phyloP scores from a whole-genome alignment of 306 rosid genomes.

The Cicer judaicum region DNA sequence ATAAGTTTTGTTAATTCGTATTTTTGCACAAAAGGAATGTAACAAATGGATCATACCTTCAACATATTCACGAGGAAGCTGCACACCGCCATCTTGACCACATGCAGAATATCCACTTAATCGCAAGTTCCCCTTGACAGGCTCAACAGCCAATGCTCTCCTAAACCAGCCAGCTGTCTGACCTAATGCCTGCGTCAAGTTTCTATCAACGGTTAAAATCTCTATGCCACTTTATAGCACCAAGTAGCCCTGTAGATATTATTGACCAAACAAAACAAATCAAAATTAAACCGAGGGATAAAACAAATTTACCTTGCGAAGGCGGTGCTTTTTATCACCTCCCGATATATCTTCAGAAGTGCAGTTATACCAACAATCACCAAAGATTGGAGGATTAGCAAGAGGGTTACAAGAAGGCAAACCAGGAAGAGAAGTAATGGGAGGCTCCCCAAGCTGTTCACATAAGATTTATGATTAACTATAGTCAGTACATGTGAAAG shows the following conservation, averaged over 20 bases:
- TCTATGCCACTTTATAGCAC: constrained; percentile 15
- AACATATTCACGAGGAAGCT: constrained; percentile 87
- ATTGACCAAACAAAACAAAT: constrained; percentile 19
- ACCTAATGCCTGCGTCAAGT: constrained; percentile 79
- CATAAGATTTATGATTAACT: constrained; percentile 32
- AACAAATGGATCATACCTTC: constrained; percentile 66
- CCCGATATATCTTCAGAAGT: constrained; percentile 87
- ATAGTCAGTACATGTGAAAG: constrained; percentile 33
- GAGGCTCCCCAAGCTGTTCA: constrained; percentile 93
- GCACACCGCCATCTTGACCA: constrained; percentile 99
- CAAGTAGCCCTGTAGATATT: not conserved
- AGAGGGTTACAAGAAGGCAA: constrained; percentile 82
- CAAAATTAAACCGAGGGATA: constrained; percentile 30
- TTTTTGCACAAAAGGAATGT: constrained; percentile 14
- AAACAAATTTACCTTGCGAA: constrained; percentile 68
- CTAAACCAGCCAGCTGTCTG: constrained; percentile 97
- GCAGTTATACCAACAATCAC: constrained; percentile 98
- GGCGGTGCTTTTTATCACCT: constrained; percentile 83
- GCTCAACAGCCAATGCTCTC: constrained; percentile 92
- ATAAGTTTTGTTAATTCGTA: constrained; percentile 26
- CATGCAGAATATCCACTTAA: constrained; percentile 99
- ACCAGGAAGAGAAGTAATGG: constrained; percentile 57
- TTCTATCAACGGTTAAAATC: constrained; percentile 43
- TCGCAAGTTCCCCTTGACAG: constrained; percentile 91
- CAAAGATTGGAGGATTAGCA: constrained; percentile 77